These are phyloP conservation scores for Apostasia ramifera DNA, from an alignment of 106 monocot genomes.

Conservation along the genomic window DNA sequence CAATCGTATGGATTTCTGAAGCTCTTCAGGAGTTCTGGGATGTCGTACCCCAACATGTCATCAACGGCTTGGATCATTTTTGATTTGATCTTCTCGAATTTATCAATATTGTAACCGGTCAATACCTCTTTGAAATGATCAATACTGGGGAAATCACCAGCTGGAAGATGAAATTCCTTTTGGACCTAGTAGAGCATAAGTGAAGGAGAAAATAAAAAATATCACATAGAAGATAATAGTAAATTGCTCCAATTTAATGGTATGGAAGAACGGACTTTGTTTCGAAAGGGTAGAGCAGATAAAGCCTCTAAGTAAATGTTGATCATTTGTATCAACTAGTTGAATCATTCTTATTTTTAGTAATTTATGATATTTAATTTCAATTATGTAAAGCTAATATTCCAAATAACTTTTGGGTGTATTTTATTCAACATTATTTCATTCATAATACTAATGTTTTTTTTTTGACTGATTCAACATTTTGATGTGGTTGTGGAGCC, in stretches of 20 bases:
- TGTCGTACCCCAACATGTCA: constrained; percentile 82
- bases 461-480: too few species aligned
- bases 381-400: too few species aligned
- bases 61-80: constrained; percentile 81
- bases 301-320: too few species aligned
- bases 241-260: not conserved
- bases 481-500: too few species aligned
- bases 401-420: too few species aligned
- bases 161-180: constrained; percentile 67
- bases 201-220: not conserved
- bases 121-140: constrained; percentile 76
- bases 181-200: constrained; percentile 41
- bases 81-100: constrained; percentile 75
- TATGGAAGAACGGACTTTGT: too few species aligned
- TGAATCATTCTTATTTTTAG: too few species aligned
- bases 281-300: too few species aligned
- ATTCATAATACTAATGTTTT: too few species aligned
- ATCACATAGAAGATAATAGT: not conserved
- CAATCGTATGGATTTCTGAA: constrained; percentile 81
- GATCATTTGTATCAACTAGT: too few species aligned
- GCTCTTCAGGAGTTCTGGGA: constrained; percentile 72
- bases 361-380: too few species aligned
- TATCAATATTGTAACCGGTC: constrained; percentile 66
- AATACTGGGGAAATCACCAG: constrained; percentile 72
- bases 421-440: too few species aligned